Base-by-base conservation (phyloP, 2,329 filamentous ascomycete species). In the Podosphaera fusca region DNA sequence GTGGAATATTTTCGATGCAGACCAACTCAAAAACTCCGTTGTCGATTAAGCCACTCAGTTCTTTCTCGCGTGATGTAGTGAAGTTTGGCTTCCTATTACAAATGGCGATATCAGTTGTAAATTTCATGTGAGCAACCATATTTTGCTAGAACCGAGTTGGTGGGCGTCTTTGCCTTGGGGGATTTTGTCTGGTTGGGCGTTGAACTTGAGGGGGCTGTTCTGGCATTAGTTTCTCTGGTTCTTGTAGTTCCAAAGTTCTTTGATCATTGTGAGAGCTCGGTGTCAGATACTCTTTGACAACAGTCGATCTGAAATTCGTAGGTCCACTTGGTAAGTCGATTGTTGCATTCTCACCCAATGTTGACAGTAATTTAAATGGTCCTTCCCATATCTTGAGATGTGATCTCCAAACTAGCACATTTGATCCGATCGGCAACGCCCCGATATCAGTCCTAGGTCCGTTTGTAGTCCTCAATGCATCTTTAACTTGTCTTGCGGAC, bases 321-420 rank as follows among this genome's bases (percentile, higher is more conserved):
- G 33, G 55, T 31, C 55, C 46, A 12, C 12, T 4, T 51, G 46
- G 55, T 10, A 51, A 31, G 12, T 49, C 14, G 3, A 56, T 33
- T 56, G n/a, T 51, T 29, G 31, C 31, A 50, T 35, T 38, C 34
- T 56, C 55, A 12, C 46, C 29, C 34, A 30, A 10, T 10, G 49
- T 10, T 8, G 55, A n/a, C 14, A 56, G 21, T 9, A 56, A 45
- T 36, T 56, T 51, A 40, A 30, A 56, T n/a, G 46, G 33, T 6
- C 45, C 55, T 49, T 49, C 35, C 46, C 55, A 56, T 55, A 40
- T 30, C 29, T 55, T 55, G n/a, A 21, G 36, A 42, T 55, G 52
- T 52, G 56, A 34, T 33, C 56, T 50, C 55, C 54, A 59, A 14
- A 58, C 56, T 1, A 59, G 47, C 3, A 58, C 55, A 6, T 57